Base-by-base conservation (phyloP, 2,329 filamentous ascomycete species). In the Exophiala dermatitidis region DNA sequence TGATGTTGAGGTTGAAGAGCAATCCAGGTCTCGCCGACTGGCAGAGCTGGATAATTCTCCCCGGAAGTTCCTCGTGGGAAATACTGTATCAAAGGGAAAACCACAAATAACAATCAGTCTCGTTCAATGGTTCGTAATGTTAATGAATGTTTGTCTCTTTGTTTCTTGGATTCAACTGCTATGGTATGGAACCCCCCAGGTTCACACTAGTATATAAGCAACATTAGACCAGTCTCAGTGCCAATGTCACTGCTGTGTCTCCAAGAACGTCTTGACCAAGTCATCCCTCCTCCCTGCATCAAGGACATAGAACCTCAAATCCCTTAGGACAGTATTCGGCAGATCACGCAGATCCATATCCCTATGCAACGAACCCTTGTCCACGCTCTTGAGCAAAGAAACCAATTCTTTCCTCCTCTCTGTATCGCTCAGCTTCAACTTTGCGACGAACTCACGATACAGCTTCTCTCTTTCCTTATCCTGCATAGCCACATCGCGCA, bases 401-500 rank as follows among this genome's bases (percentile, higher is more conserved):
- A 71, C 71, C 7, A 77, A 63, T 31, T 76, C 74, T 19, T 73
- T 73, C 58, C 74, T 74, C 49, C 72, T 64, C 3, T 67, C 72
- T 53, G 66, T 69, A 52, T 76, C 74, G 5, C 71, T 65, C n/a
- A 70, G 64, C 56, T 76, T 77, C 46, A 76, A 58, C 38, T 72
- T 69, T 19, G 68, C 65, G 26, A 76, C 71, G 50, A 74, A 67
- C 12, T 77, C 74, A 3, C 74, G 69, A 57, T 76, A 77, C 56
- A 69, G 65, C 56, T 74, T 76, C 58, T 77, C 74, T 4, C 72
- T 68, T 48, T 76, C 74, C 57, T 73, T 76, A 56, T 77, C 74
- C 26, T 68, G 67, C 41, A 76, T 57, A 12, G 71, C 65, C 4
- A 64, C 63, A 49, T 72, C 70, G 52, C 68, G 74, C 86, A 98